Evolutionary conservation across 768 basidiomycete genomes (phyloP).

Genomic region (Arthromyces matolae): DNA sequence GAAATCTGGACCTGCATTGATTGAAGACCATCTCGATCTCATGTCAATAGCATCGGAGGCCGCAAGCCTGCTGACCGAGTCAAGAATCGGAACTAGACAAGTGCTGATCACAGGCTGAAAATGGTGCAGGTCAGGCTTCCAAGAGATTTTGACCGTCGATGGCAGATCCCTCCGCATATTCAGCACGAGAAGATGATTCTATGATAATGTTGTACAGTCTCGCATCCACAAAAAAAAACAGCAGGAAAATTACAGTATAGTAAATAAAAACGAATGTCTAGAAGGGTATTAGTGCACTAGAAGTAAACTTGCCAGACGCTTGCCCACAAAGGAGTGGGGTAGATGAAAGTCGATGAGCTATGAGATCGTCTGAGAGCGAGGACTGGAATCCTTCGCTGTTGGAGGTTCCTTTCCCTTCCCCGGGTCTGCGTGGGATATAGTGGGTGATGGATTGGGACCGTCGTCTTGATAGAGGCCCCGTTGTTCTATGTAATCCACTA

Average conservation of each 20-base stretch:
- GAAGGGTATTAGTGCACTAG: background rate
- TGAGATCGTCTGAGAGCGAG: slow-evolving; percentile 17
- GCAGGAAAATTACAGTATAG: slow-evolving; percentile 13
- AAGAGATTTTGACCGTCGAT: slow-evolving; percentile 1
- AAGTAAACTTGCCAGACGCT: background rate
- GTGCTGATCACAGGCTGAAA: too few species aligned
- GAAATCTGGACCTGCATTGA: background rate
- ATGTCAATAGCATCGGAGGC: too few species aligned
- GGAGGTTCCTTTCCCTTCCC: slow-evolving; percentile 34
- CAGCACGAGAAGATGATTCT: slow-evolving; percentile 8
- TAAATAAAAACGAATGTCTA: slow-evolving; percentile 9
- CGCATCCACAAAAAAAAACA: slow-evolving; percentile 11
- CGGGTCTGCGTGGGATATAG: slow-evolving; percentile 11
- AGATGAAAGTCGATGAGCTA: slow-evolving; percentile 5
- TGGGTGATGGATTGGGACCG: slow-evolving; percentile 18
- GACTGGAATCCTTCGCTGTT: slow-evolving; percentile 25
- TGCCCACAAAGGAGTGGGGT: background rate
- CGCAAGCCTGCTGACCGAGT: too few species aligned
- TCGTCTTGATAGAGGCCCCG: slow-evolving; percentile 76
- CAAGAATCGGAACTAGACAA: too few species aligned
- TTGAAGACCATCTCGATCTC: background rate
- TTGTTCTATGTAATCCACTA: slow-evolving; percentile 92
- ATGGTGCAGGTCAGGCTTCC: slow-evolving; percentile 3
- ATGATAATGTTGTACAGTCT: slow-evolving; percentile 15
- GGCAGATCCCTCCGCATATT: too few species aligned